These are phyloP conservation scores for Hyaloperonospora brassicae DNA, from an alignment of 352 stramenopile species.

Conservation along the genomic window DNA sequence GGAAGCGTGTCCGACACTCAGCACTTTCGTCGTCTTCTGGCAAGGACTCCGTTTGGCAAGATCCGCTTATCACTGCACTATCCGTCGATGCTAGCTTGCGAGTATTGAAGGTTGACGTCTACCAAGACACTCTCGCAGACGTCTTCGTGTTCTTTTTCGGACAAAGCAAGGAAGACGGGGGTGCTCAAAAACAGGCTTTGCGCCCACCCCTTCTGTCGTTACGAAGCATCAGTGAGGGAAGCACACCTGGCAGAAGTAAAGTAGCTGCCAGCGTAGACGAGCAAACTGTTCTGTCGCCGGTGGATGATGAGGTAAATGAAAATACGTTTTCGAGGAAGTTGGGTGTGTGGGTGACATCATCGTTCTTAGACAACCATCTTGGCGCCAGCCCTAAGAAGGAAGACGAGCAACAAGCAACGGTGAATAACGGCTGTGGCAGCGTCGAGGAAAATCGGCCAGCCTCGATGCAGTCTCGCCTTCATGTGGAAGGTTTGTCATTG, in stretches of 20 bases:
- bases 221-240: conserved; percentile 24
- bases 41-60: conserved; percentile 61
- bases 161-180: conserved; percentile 23
- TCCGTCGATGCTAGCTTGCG: conserved; percentile 65
- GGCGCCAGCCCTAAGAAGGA: conserved; percentile 20
- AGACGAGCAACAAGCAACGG: conserved; percentile 13
- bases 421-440: conserved; percentile 18
- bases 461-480: conserved; percentile 64
- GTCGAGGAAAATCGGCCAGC: conserved; percentile 31
- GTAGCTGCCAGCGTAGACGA: conserved; percentile 16
- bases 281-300: conserved; percentile 26
- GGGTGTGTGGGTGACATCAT: conserved; percentile 48
- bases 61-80: conserved; percentile 54
- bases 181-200: conserved; percentile 3
- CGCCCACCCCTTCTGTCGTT: conserved; percentile 19
- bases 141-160: conserved; percentile 76
- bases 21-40: conserved; percentile 23
- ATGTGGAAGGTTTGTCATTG: conserved; percentile 57
- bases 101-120: conserved; percentile 66
- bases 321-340: conserved; percentile 43
- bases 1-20: conserved; percentile 37
- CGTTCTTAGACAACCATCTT: conserved; percentile 41
- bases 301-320: conserved; percentile 27
- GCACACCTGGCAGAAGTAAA: conserved; percentile 16
- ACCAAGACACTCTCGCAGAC: conserved; percentile 68